Conservation (phyloP, 192 early-diverging fungal genomes). For the Coemansia sp. region DNA sequence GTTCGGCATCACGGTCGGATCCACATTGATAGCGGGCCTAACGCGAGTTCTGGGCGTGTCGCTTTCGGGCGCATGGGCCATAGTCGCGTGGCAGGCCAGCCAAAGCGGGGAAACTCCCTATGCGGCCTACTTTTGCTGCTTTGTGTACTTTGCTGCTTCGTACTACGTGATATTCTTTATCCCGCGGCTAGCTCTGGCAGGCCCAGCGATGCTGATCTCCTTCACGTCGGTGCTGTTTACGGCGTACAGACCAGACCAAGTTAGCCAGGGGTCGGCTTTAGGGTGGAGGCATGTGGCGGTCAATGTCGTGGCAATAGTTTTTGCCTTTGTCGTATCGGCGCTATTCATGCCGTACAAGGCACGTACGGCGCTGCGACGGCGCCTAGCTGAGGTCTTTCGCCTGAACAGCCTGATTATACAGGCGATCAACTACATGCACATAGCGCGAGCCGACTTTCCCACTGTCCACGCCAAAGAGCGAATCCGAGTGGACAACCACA, state of each 20-base stretch:
- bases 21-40: constrained; percentile 29
- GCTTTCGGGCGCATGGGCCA: constrained; percentile 35
- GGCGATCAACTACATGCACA: constrained; percentile 44
- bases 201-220: constrained; percentile 37
- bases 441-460: constrained; percentile 33
- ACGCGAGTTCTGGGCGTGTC: constrained; percentile 21
- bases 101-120: constrained; percentile 9
- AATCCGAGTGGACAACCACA: constrained; percentile 8
- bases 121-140: constrained; percentile 23
- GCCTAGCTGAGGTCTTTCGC: constrained; percentile 28
- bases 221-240: constrained; percentile 36
- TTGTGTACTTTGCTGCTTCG: constrained; percentile 32
- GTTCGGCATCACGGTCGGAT: constrained; percentile 39
- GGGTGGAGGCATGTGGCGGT: constrained; percentile 42
- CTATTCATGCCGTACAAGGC: constrained; percentile 47
- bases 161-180: constrained; percentile 30
- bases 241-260: constrained; percentile 2
- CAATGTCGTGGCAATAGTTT: constrained; percentile 34
- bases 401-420: constrained; percentile 33
- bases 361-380: constrained; percentile 27
- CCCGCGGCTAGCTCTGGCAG: constrained; percentile 14
- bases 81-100: constrained; percentile 38
- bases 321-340: constrained; percentile 28
- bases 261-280: constrained; percentile 9
- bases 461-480: constrained; percentile 20